Percentiles rank a stretch among this genome's conserved stretches.
phyloP scores from a whole-genome alignment of 495 filamentous ascomycete species.

The Aspergillus diversus region DNA sequence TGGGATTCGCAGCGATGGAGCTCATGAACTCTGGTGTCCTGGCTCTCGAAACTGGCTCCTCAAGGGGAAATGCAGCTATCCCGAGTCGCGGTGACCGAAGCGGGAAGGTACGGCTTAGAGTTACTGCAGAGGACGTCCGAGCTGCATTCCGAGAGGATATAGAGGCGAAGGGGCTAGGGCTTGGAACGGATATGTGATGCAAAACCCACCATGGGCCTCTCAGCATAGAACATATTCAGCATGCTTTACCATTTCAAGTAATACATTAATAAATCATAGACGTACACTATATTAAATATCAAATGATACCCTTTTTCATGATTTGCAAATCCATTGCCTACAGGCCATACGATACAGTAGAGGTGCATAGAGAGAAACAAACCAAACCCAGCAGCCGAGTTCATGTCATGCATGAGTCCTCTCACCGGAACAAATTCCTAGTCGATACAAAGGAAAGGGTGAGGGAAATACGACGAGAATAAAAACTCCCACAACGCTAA shows the following conservation, averaged over 20 bases:
- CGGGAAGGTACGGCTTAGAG: conserved; percentile 81
- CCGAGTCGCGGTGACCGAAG: conserved; percentile 74
- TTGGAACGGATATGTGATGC: conserved; percentile 44
- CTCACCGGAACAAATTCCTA: neutral
- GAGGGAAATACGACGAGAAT: conserved; percentile 6
- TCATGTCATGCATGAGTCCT: neutral
- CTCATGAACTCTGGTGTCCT: conserved; percentile 87
- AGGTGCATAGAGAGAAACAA: conserved; percentile 1
- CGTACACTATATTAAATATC: conserved; percentile 7
- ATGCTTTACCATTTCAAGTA: neutral
- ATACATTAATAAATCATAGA: neutral
- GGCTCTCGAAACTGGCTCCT: conserved; percentile 67
- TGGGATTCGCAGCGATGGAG: conserved; percentile 75
- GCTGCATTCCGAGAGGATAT: conserved; percentile 85
- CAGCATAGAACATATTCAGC: neutral
- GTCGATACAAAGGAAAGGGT: neutral
- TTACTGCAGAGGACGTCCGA: conserved; percentile 88
- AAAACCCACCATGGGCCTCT: neutral
- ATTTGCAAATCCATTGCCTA: neutral
- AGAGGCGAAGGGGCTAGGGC: conserved; percentile 75
- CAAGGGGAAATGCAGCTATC: conserved; percentile 40
- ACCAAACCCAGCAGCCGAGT: neutral
- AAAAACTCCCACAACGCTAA: conserved; percentile 12
- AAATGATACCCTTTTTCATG: conserved; percentile 5
- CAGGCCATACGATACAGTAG: conserved; percentile 6